Conservation (phyloP, 768 basidiomycete genomes). For the Rubroboletus satanas region DNA sequence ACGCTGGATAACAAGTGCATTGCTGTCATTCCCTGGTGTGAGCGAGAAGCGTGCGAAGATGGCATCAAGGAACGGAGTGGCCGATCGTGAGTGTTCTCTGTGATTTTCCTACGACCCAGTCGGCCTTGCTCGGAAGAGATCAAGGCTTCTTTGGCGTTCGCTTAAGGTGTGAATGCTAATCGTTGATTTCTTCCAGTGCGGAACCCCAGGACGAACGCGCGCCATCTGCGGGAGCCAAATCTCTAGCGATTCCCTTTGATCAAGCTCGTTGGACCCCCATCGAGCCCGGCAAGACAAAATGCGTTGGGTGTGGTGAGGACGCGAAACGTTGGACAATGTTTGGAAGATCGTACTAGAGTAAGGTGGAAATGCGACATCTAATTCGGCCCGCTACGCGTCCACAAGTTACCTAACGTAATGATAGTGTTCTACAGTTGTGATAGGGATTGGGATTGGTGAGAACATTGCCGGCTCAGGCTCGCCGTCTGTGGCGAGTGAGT, state of each 20-base stretch:
- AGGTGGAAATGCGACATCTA: neutral
- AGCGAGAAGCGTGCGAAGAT: slow-evolving; percentile 89
- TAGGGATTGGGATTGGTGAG: neutral
- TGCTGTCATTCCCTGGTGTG: slow-evolving; percentile 94
- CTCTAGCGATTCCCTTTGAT: slow-evolving; percentile 93
- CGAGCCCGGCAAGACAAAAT: slow-evolving; percentile 82
- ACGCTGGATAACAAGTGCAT: slow-evolving; percentile 85
- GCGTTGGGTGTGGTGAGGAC: slow-evolving; percentile 80
- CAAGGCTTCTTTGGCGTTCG: neutral
- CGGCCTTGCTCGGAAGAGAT: neutral
- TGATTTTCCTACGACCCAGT: neutral
- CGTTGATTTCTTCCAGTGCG: slow-evolving; percentile 42
- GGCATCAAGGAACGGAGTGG: slow-evolving; percentile 95
- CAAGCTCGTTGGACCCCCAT: slow-evolving; percentile 79
- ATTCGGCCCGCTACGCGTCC: neutral
- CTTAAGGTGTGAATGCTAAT: neutral
- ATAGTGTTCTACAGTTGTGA: neutral
- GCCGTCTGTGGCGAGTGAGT: neutral
- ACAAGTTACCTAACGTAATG: neutral
- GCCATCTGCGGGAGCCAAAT: slow-evolving; percentile 96
- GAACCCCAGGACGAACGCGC: slow-evolving; percentile 92
- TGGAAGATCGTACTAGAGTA: slow-evolving; percentile 73
- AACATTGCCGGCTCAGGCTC: too few relatives aligned
- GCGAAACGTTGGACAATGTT: slow-evolving; percentile 98
- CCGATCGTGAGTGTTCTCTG: slow-evolving; percentile 52